These are phyloP conservation scores for Tricholoma sp. DNA, from an alignment of 768 basidiomycete species.

Conservation along the genomic window DNA sequence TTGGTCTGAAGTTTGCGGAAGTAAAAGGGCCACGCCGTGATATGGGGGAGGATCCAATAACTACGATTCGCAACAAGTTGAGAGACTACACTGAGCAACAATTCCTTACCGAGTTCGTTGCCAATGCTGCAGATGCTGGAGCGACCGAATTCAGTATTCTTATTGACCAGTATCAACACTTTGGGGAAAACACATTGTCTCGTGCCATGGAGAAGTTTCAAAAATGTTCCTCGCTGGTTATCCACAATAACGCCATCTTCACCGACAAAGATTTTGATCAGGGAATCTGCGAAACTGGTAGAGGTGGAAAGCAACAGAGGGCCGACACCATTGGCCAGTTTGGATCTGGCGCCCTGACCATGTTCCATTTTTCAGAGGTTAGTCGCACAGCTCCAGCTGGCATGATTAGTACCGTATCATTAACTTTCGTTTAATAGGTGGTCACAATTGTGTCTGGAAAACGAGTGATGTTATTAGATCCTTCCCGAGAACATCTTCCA, in stretches of 20 bases:
- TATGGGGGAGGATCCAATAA: slow-evolving; percentile 38
- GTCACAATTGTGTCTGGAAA: slow-evolving; percentile 29
- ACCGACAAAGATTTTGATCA: slow-evolving; percentile 33
- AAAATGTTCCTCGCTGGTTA: slow-evolving; percentile 31
- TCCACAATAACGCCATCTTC: slow-evolving; percentile 42
- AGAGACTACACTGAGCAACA: slow-evolving; percentile 37
- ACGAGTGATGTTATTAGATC: slow-evolving; percentile 38
- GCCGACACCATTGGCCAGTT: slow-evolving; percentile 44
- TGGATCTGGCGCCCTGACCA: slow-evolving; percentile 46
- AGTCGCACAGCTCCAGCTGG: slow-evolving; percentile 1
- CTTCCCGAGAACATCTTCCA: slow-evolving; percentile 37
- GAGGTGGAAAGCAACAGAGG: slow-evolving; percentile 36
- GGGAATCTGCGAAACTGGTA: slow-evolving; percentile 39
- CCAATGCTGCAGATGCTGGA: slow-evolving; percentile 47
- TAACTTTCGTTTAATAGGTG: slow-evolving; percentile 16
- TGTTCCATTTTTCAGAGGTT: slow-evolving; percentile 51
- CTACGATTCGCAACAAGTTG: slow-evolving; percentile 37
- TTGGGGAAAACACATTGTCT: slow-evolving; percentile 22
- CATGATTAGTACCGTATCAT: neutral
- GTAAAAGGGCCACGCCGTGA: slow-evolving; percentile 25
- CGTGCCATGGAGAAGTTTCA: slow-evolving; percentile 29
- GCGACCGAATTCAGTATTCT: slow-evolving; percentile 39
- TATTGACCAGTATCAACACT: slow-evolving; percentile 25
- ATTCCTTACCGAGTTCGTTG: slow-evolving; percentile 44
- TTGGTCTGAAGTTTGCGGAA: slow-evolving; percentile 30